These are phyloP conservation scores for Paspalum notatum DNA, from an alignment of 176 grass and related monocot genomes.

Conservation along the genomic window DNA sequence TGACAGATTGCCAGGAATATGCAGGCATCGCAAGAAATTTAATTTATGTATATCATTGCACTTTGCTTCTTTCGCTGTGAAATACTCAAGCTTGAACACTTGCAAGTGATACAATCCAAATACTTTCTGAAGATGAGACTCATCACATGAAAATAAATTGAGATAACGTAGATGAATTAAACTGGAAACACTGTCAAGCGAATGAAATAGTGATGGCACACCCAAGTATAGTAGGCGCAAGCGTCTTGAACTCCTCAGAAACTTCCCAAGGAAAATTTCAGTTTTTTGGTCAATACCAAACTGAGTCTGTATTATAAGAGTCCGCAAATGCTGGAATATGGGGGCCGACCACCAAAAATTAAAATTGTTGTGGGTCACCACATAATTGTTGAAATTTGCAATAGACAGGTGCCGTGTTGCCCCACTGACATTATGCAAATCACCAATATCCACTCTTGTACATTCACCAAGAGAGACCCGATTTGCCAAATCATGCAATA, in stretches of 20 bases:
- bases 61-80: neutral
- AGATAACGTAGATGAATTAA: slow-evolving; percentile 12
- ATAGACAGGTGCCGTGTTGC: neutral
- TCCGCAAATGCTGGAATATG: too few species aligned
- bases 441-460: neutral
- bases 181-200: neutral
- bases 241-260: neutral
- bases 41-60: neutral
- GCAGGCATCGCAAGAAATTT: slow-evolving; percentile 12
- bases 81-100: slow-evolving; percentile 26
- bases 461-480: neutral
- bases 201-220: neutral
- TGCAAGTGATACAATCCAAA: slow-evolving; percentile 28
- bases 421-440: neutral
- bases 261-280: neutral
- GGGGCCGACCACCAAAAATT: too few species aligned
- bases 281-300: neutral
- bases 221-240: slow-evolving; percentile 5
- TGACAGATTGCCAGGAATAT: slow-evolving; percentile 3
- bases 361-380: neutral
- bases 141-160: neutral
- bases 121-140: neutral
- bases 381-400: neutral
- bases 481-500: slow-evolving; percentile 7
- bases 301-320: neutral